Percentiles rank a stretch among this genome's conserved stretches.
Conservation (phyloP, 495 filamentous ascomycete species). For the Penicillium odoratum region DNA sequence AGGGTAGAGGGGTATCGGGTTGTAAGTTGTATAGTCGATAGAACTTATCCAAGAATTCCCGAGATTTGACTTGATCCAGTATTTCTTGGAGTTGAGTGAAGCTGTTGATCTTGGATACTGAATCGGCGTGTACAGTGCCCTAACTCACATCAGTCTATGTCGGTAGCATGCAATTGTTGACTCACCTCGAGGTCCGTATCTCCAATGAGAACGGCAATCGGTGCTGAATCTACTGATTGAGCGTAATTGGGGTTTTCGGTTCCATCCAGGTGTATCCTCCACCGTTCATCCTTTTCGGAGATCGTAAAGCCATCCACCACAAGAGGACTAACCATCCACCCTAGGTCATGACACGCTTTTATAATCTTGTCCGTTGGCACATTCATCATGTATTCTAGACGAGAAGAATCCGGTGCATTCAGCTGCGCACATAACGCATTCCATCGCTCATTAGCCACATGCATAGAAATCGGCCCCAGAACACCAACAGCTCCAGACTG, state of each 20-base stretch:
- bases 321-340: neutral
- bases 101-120: neutral
- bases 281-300: neutral
- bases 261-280: neutral
- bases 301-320: neutral
- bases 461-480: neutral
- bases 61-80: neutral
- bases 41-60: neutral
- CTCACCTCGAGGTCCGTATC: slow-evolving; percentile 3
- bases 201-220: neutral
- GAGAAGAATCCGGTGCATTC: neutral
- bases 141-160: neutral
- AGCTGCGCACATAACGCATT: neutral
- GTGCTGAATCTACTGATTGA: neutral
- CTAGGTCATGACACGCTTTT: neutral
- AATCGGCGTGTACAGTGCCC: neutral
- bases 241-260: neutral
- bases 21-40: neutral
- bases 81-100: neutral
- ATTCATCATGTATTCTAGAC: neutral
- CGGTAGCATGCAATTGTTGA: neutral
- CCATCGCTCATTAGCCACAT: neutral
- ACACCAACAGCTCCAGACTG: slow-evolving; percentile 3
- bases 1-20: neutral
- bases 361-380: neutral